Evolutionary conservation across 331 rosid genomes (phyloP).

Genomic region (Quercus phellos): DNA sequence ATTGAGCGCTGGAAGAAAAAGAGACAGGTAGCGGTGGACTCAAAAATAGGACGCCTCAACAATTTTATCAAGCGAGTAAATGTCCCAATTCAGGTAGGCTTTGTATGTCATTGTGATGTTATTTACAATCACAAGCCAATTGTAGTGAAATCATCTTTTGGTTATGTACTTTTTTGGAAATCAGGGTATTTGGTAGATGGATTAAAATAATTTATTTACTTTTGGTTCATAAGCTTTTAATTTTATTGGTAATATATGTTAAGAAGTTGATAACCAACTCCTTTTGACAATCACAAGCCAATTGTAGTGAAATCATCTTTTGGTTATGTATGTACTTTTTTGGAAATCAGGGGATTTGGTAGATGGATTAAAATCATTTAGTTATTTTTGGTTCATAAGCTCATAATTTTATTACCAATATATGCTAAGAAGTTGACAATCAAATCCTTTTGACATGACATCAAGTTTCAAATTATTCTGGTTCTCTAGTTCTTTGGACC

Average conservation of each 20-base stretch:
- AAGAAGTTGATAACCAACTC: not conserved
- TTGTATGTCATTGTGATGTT: conserved; percentile 4
- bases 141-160: not conserved
- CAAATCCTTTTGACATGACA: not conserved
- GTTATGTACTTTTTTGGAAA: conserved; percentile 4
- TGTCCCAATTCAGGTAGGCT: conserved; percentile 80
- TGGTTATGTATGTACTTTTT: conserved; percentile 8
- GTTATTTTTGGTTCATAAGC: not conserved
- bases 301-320: not conserved
- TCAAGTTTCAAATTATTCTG: not conserved
- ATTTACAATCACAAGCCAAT: not conserved
- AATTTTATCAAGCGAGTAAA: conserved; percentile 60
- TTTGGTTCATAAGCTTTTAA: not conserved
- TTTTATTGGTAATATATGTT: not conserved
- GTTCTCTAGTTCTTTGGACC: not conserved
- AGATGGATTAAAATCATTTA: not conserved
- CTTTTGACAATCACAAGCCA: too few species aligned
- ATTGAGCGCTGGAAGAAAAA: conserved; percentile 89
- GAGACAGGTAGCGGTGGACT: conserved; percentile 88
- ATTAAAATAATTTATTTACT: not conserved
- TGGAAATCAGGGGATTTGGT: not conserved
- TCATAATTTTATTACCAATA: too few species aligned
- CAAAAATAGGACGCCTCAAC: conserved; percentile 82
- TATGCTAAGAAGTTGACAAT: not conserved
- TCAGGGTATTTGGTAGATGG: not conserved